A percentile compares a stretch with the other conserved stretches of the same genome.
Evolutionary conservation across 2,329 filamentous ascomycete species (phyloP).

Genomic region (Arthrobotrys musiformis): DNA sequence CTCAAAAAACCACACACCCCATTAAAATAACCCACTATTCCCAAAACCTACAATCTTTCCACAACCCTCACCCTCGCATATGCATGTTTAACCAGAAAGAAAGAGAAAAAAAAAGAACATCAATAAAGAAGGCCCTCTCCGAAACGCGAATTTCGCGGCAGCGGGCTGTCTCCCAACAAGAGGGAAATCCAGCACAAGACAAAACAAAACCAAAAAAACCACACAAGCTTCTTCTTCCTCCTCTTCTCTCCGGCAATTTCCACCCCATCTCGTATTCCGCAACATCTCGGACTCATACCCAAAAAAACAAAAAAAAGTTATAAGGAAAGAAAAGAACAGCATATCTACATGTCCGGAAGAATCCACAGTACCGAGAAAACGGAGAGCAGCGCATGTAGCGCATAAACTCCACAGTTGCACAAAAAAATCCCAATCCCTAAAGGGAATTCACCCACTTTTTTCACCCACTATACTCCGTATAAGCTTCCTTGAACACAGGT

Average conservation of each 20-base stretch:
- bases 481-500: too few species aligned
- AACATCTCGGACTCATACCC: constrained; percentile 14
- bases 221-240: not conserved
- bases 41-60: constrained; percentile 51
- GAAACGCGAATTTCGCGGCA: not conserved
- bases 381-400: not conserved
- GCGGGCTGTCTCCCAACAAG: not conserved
- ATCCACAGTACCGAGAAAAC: not conserved
- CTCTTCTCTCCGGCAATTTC: constrained; percentile 8
- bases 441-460: too few species aligned
- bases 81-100: constrained; percentile 1
- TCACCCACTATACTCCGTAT: too few species aligned
- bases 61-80: constrained; percentile 21
- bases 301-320: not conserved
- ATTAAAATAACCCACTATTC: constrained; percentile 17
- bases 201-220: not conserved
- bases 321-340: not conserved
- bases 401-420: not conserved
- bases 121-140: not conserved
- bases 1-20: constrained; percentile 10
- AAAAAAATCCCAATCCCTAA: too few species aligned
- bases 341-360: constrained; percentile 1
- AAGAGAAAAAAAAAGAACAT: not conserved
- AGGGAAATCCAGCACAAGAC: not conserved
- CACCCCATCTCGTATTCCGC: constrained; percentile 16